Evolutionary conservation across 2,329 filamentous ascomycete genomes (phyloP), one percentile per base, ranked within the genome.

Genomic region (Fusarium subtropicale): DNA sequence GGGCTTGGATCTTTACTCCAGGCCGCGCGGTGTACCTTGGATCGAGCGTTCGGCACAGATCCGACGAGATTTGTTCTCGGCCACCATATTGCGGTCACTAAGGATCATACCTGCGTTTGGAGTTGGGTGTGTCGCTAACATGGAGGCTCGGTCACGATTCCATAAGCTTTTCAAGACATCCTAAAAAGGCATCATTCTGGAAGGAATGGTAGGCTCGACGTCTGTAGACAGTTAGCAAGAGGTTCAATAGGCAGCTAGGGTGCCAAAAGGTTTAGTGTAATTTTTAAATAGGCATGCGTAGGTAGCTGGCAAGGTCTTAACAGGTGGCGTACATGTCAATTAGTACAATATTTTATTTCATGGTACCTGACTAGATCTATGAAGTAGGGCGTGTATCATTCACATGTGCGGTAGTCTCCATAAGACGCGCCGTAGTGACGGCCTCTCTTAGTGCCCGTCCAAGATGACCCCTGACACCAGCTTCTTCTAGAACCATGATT

Each of bases 401-500:
- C 0, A 82, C 76, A 68, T 83, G 81, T 13, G 73, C 60, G 3
- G 69, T 72, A 1, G 71, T 77, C 18, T 76, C 80, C 81, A 83
- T 83, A 24, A 79, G 61, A 7, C 81, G 73, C 16, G 83, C 82
- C 61, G 84, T 75, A 8, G 82, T 84, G 0, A 84, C 82, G 13
- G 83, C 81, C 64, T 85, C 83, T n/a, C 83, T 74, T 16, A 85
- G 72, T 2, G 81, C 82, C 20, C 77, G 76, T 1, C 80, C 80
- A 34, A 82, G 68, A 53, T 79, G 77, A 0, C 80, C 80, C 64
- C 86, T 80, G 9, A 89, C 81, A 0, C 80, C 82, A 7, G 83
- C 84, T 65, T 90, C 87, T 75, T 90, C 88, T 30, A 90, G 71
- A n/a, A 86, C 84, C 77, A 88, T 79, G 41, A 90, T 73, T 0